Percentiles rank a stretch among this genome's conserved stretches.
Conservation (phyloP, 2,329 filamentous ascomycete species). For the Teratosphaeria viscida region DNA sequence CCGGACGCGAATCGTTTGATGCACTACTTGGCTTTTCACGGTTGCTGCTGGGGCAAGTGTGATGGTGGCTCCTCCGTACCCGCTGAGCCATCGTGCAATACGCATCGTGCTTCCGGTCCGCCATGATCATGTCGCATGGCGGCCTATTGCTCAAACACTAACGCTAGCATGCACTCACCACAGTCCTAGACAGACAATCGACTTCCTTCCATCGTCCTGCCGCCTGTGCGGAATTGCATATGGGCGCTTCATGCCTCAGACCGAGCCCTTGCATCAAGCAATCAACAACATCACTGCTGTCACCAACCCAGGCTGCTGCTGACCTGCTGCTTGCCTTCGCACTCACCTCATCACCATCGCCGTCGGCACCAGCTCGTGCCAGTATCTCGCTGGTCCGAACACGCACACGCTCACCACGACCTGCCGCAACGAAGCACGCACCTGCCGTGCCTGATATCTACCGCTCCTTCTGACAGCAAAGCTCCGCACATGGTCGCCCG, state of each 20-base stretch:
- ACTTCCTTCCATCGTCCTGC: constrained; percentile 4
- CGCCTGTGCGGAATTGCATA: background rate
- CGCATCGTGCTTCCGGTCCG: background rate
- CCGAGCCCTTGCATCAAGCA: constrained; percentile 1
- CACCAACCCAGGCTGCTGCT: background rate
- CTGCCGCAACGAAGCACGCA: background rate
- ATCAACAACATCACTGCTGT: constrained; percentile 1
- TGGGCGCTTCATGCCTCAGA: background rate
- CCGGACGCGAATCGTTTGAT: constrained; percentile 1
- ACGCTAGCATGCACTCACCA: background rate
- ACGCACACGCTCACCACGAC: background rate
- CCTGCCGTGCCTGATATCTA: background rate
- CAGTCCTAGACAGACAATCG: constrained; percentile 5
- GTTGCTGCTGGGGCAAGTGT: background rate
- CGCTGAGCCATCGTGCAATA: background rate
- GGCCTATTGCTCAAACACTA: background rate
- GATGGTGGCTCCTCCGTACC: background rate
- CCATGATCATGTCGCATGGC: background rate
- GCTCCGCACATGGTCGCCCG: constrained; percentile 1
- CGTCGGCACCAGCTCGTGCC: background rate
- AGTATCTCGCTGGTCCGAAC: background rate
- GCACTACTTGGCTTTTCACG: background rate
- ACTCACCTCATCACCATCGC: constrained; percentile 1
- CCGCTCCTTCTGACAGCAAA: background rate
- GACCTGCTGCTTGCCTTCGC: background rate